Percentiles rank a stretch among this genome's conserved stretches.
phyloP scores from a whole-genome alignment of 805 yeast genomes.

The Diddensiella santjacobensis region DNA sequence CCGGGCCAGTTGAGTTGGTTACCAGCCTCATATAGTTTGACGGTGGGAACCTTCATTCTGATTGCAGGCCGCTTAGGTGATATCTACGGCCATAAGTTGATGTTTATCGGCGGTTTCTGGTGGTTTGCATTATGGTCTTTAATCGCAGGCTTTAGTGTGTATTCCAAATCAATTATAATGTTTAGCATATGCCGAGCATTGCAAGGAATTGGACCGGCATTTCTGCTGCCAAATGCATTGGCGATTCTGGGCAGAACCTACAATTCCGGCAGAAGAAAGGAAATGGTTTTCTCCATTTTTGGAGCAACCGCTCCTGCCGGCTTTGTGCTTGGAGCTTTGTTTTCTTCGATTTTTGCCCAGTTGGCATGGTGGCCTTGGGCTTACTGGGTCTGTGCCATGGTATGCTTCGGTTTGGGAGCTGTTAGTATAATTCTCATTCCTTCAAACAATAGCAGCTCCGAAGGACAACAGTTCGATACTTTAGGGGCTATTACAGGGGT shows the following conservation, averaged over 20 bases:
- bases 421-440: slow-evolving; percentile 30
- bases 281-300: slow-evolving; percentile 51
- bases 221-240: slow-evolving; percentile 55
- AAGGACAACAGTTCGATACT: slow-evolving; percentile 41
- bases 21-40: slow-evolving; percentile 65
- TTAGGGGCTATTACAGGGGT: slow-evolving; percentile 56
- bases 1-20: slow-evolving; percentile 53
- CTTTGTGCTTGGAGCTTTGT: slow-evolving; percentile 50
- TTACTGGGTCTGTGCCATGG: slow-evolving; percentile 47
- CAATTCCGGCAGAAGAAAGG: slow-evolving; percentile 48
- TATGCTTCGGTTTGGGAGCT: slow-evolving; percentile 21
- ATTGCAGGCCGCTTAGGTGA: slow-evolving; percentile 71
- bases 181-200: slow-evolving; percentile 48
- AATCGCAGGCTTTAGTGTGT: slow-evolving; percentile 55
- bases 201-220: slow-evolving; percentile 63
- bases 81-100: slow-evolving; percentile 55
- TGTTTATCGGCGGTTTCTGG: slow-evolving; percentile 51
- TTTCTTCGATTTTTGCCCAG: slow-evolving; percentile 47
- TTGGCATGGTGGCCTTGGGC: slow-evolving; percentile 58
- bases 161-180: slow-evolving; percentile 31
- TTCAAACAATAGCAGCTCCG: slow-evolving; percentile 18
- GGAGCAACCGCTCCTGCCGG: slow-evolving; percentile 66
- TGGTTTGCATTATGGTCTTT: slow-evolving; percentile 57
- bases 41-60: slow-evolving; percentile 69
- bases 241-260: slow-evolving; percentile 47